Conservation (phyloP, 1,139 yeast genomes). For the Yamadazyma dendronema region DNA sequence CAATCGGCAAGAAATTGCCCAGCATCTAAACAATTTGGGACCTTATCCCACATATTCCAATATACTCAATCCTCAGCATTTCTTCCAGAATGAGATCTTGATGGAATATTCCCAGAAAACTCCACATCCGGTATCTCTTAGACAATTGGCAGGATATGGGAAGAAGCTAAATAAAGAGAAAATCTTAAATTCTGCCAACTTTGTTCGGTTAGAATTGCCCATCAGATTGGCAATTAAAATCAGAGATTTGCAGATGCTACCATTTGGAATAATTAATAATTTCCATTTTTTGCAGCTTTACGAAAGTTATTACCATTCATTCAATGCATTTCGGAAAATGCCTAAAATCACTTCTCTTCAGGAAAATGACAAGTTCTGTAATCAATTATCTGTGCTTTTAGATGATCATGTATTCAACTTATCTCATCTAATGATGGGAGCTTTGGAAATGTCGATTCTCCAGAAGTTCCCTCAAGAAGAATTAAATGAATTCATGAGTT, state of each 20-base stretch:
- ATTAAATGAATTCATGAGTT: conserved; percentile 71
- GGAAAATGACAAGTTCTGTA: conserved; percentile 74
- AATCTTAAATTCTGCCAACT: conserved; percentile 77
- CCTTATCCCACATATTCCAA: conserved; percentile 46
- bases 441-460: conserved; percentile 73
- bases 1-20: conserved; percentile 39
- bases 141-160: conserved; percentile 89
- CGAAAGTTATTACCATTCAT: conserved; percentile 84
- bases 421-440: conserved; percentile 91
- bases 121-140: conserved; percentile 87
- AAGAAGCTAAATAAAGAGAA: conserved; percentile 76
- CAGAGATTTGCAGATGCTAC: conserved; percentile 74
- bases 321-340: conserved; percentile 76
- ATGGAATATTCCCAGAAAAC: conserved; percentile 59
- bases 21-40: conserved; percentile 39
- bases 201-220: conserved; percentile 82
- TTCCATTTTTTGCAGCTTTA: conserved; percentile 84
- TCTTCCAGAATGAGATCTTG: conserved; percentile 78
- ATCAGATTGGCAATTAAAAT: conserved; percentile 79
- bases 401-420: conserved; percentile 78
- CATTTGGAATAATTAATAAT: conserved; percentile 82
- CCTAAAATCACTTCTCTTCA: conserved; percentile 64
- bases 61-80: conserved; percentile 65
- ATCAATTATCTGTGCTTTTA: conserved; percentile 57
- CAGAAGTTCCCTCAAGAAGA: conserved; percentile 59